Evolutionary conservation across 495 filamentous ascomycete species (phyloP).

Genomic region (Daldinia loculata): DNA sequence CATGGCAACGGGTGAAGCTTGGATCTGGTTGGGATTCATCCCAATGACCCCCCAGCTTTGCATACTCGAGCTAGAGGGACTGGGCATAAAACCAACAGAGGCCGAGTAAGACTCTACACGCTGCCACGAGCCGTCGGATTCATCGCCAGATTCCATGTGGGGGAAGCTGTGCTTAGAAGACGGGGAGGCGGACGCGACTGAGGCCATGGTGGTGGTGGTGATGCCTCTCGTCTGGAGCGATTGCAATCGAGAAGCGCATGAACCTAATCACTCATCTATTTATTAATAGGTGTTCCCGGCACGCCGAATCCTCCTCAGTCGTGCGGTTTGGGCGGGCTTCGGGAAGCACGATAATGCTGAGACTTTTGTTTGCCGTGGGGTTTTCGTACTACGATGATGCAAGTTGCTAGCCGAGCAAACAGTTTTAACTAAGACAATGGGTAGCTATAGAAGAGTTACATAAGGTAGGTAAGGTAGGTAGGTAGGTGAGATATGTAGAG

Average conservation of each 20-base stretch:
- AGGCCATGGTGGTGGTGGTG: constrained; percentile 37
- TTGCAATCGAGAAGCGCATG: constrained; percentile 13
- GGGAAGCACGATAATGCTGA: constrained; percentile 14
- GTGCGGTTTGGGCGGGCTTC: constrained; percentile 4
- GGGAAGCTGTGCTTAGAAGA: constrained; percentile 35
- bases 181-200: constrained; percentile 41
- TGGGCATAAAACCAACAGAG: constrained; percentile 51
- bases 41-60: constrained; percentile 54
- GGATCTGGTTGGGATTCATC: constrained; percentile 39
- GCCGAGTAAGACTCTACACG: constrained; percentile 43
- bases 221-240: constrained; percentile 1
- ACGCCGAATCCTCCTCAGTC: background rate
- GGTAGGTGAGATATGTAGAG: background rate
- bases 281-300: constrained; percentile 25
- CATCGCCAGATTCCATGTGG: constrained; percentile 44
- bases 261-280: constrained; percentile 20
- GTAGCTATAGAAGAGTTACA: background rate
- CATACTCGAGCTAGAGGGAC: constrained; percentile 53
- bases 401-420: constrained; percentile 36
- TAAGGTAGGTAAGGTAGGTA: background rate
- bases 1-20: constrained; percentile 39
- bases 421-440: background rate
- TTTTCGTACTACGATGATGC: constrained; percentile 20
- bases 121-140: constrained; percentile 44
- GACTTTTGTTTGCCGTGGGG: constrained; percentile 34